Base-by-base conservation (phyloP, 495 filamentous ascomycete genomes). In the Xylaria nigripes region DNA sequence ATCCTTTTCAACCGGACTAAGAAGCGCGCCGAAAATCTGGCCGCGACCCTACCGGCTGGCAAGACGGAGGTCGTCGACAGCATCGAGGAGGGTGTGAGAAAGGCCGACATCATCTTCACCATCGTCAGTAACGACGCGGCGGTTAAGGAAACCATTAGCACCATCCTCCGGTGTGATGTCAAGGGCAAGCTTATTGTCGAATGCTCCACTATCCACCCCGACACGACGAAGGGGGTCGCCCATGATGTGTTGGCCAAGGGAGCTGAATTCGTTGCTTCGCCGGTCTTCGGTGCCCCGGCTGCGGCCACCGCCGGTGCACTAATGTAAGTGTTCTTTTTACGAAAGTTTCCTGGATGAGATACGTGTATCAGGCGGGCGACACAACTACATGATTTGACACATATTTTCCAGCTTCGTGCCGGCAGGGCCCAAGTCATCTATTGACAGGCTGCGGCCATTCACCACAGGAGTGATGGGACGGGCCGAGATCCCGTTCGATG, bases 161-260 rank as follows among this genome's bases (percentile, higher is more conserved):
- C 68, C 13, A 65, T 77, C 29, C 68, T 86, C 55, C 65, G 78
- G n/a, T 58, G 72, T 21, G 76, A 85, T 48, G 72, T 83, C 8
- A 72, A 72, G 15, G 84, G 81, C 32, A 91, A 90, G 68, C 71
- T 89, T 16, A 81, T 95, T 53, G 73, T 95, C 34, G 90, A 95
- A 60, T 91, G 86, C 75, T 92, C 87, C 1, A 96, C 90, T 42
- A 82, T 96, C 32, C 85, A 91, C 68, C 90, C 91, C 0, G 84
- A 90, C 40, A 93, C 87, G 22, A 87, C 89, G 3, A 77, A 86
- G 40, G 70, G 68, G 43, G 60, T 87, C 5, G 81, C 83, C 41
- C 70, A 79, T 51, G 70, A 67, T 3, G 73, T 87, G 49, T 58
- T 67, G 2, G 75, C 65, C 1, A 76, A 76, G 21, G 86, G 85